Base-by-base conservation (phyloP, 1,284 basidiomycete genomes). In the Rhizopogon parksii region DNA sequence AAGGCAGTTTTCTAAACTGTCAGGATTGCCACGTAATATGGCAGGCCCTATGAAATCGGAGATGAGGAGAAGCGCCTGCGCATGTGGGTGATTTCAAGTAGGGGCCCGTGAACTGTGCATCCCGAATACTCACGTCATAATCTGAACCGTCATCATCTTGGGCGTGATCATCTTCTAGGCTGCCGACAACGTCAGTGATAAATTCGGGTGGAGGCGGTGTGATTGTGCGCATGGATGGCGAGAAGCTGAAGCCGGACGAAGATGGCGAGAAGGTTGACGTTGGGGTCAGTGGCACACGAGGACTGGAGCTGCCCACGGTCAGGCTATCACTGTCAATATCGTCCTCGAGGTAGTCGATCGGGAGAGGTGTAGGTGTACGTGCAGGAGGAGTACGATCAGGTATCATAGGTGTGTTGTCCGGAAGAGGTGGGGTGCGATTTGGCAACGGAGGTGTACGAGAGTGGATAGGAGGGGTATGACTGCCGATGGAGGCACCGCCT, bases 1-100 rank as follows among this genome's bases (percentile, higher is more conserved):
- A 45, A 83, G 71, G 25, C 82, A 72, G 50, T 60, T 61, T 27
- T 53, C 45, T 30, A 53, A 36, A 27, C 40, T 47, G 32, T 36
- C 39, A 4, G 60, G 63, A 39, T 63, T 66, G 43, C 46, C 24
- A 49, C n/a, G 47, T 17, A 32, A 45, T 21, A 19, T n/a, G 37
- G 56, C 66, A 14, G 63, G 63, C 25, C 64, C 63, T 54, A 64
- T 55, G 15, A 64, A 54, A 39, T 64, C 66, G 37, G 63, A 60
- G 51, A 64, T 68, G 15, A 67, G 60, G 14, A 66, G 56, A 19
- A 64, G 60, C 34, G 63, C 63, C 63, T 64, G 60, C 25, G 59
- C 49, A 65, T 46, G 49, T 53, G 38, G 46, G 36, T 57, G 49
- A 57, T 49, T 65, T 66, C 53, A 65, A 30, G 42, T 53, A 46